These are phyloP conservation scores for Senna tora DNA, from an alignment of 306 rosid genomes.

Conservation along the genomic window DNA sequence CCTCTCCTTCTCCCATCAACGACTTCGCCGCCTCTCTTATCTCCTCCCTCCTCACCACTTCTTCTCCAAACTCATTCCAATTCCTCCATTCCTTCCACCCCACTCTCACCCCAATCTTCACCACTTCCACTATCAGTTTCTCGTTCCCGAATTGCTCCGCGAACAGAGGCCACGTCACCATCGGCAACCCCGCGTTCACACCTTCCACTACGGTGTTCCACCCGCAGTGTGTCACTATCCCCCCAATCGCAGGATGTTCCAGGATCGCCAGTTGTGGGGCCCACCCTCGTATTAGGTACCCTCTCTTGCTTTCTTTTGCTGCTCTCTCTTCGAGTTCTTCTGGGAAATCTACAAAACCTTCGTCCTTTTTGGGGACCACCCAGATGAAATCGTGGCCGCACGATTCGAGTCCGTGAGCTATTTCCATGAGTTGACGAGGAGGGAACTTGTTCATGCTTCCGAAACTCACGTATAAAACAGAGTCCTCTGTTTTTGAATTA, in stretches of 20 bases:
- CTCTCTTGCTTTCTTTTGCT: slow-evolving; percentile 16
- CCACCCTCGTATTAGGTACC: slow-evolving; percentile 42
- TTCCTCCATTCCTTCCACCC: slow-evolving; percentile 43
- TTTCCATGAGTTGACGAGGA: background rate
- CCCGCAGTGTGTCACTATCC: slow-evolving; percentile 43
- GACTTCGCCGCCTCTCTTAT: slow-evolving; percentile 28
- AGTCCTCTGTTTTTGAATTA: slow-evolving; percentile 27
- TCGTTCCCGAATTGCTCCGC: slow-evolving; percentile 48
- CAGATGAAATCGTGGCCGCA: slow-evolving; percentile 4
- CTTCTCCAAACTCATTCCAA: slow-evolving; percentile 39
- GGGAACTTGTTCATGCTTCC: slow-evolving; percentile 27
- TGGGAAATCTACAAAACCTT: background rate
- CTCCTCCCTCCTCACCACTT: slow-evolving; percentile 35
- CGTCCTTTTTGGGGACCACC: background rate
- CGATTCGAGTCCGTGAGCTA: slow-evolving; percentile 13
- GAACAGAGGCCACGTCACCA: slow-evolving; percentile 48
- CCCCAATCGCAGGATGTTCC: slow-evolving; percentile 38
- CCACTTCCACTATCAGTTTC: slow-evolving; percentile 40
- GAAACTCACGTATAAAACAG: slow-evolving; percentile 31
- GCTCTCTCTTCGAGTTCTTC: background rate
- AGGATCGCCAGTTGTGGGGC: slow-evolving; percentile 44
- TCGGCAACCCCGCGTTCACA: slow-evolving; percentile 47
- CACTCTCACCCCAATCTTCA: slow-evolving; percentile 44
- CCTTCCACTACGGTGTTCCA: slow-evolving; percentile 45
- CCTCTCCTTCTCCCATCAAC: slow-evolving; percentile 33